Evolutionary conservation across 768 basidiomycete genomes (phyloP).

Genomic region (Hypsizygus marmoreus): DNA sequence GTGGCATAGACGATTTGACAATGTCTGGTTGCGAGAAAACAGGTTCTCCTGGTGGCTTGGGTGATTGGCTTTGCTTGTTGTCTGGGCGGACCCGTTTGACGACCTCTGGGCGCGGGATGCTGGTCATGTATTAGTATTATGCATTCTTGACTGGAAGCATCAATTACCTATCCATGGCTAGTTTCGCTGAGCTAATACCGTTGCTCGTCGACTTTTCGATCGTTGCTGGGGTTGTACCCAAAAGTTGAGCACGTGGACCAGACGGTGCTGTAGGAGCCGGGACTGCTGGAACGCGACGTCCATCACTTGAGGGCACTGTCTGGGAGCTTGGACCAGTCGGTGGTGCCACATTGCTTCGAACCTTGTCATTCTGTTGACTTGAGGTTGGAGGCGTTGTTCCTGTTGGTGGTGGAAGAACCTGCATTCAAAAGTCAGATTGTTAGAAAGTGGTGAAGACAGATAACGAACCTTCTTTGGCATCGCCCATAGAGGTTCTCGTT

Average conservation of each 20-base stretch:
- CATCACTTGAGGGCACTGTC: constrained; percentile 29
- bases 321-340: constrained; percentile 44
- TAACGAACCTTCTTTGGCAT: constrained; percentile 34
- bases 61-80: constrained; percentile 34
- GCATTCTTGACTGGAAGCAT: constrained; percentile 3
- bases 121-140: constrained; percentile 25
- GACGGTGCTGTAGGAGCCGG: constrained; percentile 47
- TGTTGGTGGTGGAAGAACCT: constrained; percentile 7
- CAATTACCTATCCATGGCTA: constrained; percentile 69
- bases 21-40: constrained; percentile 13
- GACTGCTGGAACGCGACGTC: constrained; percentile 36
- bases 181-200: constrained; percentile 47
- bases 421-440: background rate
- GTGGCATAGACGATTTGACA: constrained; percentile 13
- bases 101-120: constrained; percentile 79
- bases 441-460: background rate
- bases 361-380: constrained; percentile 29
- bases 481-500: constrained; percentile 63
- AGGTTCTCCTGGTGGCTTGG: constrained; percentile 27
- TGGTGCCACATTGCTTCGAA: constrained; percentile 32
- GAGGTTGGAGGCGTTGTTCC: constrained; percentile 27
- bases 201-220: constrained; percentile 25
- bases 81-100: constrained; percentile 61
- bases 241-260: constrained; percentile 58
- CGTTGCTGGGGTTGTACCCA: constrained; percentile 31